Evolutionary conservation across 148 eudicot species (phyloP).

Genomic region (Fallopia convolvulus): DNA sequence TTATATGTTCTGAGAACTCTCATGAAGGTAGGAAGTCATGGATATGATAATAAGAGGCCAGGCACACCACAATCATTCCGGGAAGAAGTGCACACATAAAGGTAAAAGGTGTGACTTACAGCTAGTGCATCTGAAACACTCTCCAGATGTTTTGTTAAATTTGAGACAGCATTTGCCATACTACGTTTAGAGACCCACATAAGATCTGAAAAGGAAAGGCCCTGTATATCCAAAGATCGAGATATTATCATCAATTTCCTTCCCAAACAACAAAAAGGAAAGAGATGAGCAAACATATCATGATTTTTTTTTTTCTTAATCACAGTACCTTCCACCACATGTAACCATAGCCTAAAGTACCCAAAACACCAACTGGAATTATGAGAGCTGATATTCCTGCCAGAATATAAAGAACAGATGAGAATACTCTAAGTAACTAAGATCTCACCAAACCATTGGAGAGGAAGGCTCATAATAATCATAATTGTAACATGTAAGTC

Average conservation of each 20-base stretch:
- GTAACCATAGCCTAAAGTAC: slow-evolving; percentile 89
- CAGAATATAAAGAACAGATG: background rate
- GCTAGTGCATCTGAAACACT: slow-evolving; percentile 56
- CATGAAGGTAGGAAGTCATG: background rate
- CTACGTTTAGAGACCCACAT: slow-evolving; percentile 83
- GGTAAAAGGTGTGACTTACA: slow-evolving; percentile 31
- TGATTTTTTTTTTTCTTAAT: background rate
- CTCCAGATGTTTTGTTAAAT: slow-evolving; percentile 78
- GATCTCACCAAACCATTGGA: background rate
- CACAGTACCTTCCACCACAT: slow-evolving; percentile 94
- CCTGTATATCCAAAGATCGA: slow-evolving; percentile 25
- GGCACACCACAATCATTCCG: background rate
- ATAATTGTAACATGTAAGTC: background rate
- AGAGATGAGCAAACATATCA: background rate
- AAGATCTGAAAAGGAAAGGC: slow-evolving; percentile 71
- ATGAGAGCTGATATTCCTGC: slow-evolving; percentile 46
- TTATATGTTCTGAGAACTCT: background rate
- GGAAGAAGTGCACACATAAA: background rate
- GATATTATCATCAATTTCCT: background rate
- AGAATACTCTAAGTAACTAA: background rate
- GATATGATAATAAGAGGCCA: background rate
- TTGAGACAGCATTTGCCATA: slow-evolving; percentile 74
- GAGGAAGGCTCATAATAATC: background rate
- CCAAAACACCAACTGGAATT: slow-evolving; percentile 71
- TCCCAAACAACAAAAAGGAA: background rate